Evolutionary conservation across 257 asterid genomes (phyloP), one percentile per base, ranked within the genome.

Genomic region (Asclepias syriaca): DNA sequence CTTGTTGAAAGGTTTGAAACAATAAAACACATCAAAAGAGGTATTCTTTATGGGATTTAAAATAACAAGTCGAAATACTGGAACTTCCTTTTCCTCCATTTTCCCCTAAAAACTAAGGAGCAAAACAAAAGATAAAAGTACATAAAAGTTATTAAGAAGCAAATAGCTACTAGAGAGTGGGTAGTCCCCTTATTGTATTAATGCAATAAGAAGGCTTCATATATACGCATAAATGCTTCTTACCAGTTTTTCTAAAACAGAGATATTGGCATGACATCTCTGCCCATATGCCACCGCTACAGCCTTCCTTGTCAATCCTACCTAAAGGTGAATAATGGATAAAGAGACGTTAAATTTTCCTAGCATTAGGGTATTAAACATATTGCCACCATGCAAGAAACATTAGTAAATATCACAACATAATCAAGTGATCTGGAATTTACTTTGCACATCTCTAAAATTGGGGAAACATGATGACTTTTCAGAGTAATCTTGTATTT

Each of bases 361-460:
- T 9, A 48, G 65, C 34, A 61, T 3, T 68, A 32, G 29, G 24
- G 56, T 24, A 19, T 46, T 27, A 55, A 53, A 39, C 11, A 16
- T 12, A 50, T 13, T 0, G 22, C 37, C 53, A 40, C 50, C 60
- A 54, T 49, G 13, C 19, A 65, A 69, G 51, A 70, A 70, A 60
- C 8, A 45, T 37, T 61, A 68, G 12, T 58, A 56, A 46, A 54
- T 16, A 43, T 32, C 54, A 63, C 8, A 46, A 34, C 54, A 14
- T 4, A 50, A 22, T 12, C 66, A 71, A 39, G 43, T 13, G 46
- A 58, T 65, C 29, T 37, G 27, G 57, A 29, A 58, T 63, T 88
- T 75, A 94, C 99, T 94, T 89, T 88, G 82, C 98, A 94, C 34
- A 87, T 81, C 87, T 94, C 99, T 55, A 94, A 83, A 76, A 91